These are phyloP conservation scores for Dryas alaskensis DNA, from an alignment of 306 rosid species.

Conservation along the genomic window DNA sequence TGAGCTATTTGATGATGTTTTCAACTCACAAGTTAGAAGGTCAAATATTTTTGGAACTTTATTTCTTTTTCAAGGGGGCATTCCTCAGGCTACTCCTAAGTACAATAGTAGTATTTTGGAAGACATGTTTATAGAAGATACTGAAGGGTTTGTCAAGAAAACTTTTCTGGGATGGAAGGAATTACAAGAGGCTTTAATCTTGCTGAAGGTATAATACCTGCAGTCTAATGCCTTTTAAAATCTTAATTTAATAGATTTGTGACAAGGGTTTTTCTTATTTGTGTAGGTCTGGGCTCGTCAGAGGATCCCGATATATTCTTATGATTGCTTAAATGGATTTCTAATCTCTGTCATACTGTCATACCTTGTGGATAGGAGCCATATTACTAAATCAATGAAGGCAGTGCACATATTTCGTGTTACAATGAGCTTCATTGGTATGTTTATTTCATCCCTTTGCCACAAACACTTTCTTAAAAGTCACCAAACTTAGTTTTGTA, in stretches of 20 bases:
- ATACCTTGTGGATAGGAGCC: slow-evolving; percentile 54
- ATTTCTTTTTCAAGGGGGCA: slow-evolving; percentile 41
- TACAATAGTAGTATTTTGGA: slow-evolving; percentile 89
- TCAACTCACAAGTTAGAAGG: slow-evolving; percentile 5
- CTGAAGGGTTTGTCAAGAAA: slow-evolving; percentile 38
- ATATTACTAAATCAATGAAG: slow-evolving; percentile 62
- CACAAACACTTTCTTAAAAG: neutral
- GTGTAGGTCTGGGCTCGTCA: slow-evolving; percentile 85
- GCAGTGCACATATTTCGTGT: slow-evolving; percentile 65
- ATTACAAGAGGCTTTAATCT: slow-evolving; percentile 58
- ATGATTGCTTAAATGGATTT: slow-evolving; percentile 84
- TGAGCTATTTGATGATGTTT: slow-evolving; percentile 5
- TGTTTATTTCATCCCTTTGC: slow-evolving; percentile 13
- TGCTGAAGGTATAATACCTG: slow-evolving; percentile 64
- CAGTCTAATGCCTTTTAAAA: neutral
- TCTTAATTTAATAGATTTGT: neutral
- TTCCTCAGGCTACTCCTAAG: slow-evolving; percentile 65
- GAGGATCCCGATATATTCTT: slow-evolving; percentile 56
- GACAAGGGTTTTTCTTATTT: slow-evolving; percentile 22
- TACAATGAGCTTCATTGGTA: slow-evolving; percentile 71
- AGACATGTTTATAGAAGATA: slow-evolving; percentile 76
- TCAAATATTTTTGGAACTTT: neutral
- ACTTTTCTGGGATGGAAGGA: slow-evolving; percentile 66
- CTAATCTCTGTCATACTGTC: slow-evolving; percentile 67
- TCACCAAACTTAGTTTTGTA: neutral